phyloP scores from a whole-genome alignment of 1,284 basidiomycete species.

The Butyriboletus pseudospeciosus region DNA sequence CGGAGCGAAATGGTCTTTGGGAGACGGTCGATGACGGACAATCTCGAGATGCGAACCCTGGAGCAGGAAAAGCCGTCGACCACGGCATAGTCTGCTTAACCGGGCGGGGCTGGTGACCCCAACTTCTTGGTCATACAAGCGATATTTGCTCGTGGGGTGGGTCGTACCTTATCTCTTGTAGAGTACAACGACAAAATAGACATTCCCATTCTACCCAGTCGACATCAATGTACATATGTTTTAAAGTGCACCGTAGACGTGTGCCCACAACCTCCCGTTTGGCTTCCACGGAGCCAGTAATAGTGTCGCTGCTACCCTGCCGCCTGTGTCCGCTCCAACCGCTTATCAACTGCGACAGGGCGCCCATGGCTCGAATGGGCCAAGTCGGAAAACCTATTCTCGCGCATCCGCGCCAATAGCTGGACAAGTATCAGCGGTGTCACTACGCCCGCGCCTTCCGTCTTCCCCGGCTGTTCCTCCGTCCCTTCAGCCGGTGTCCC shows the following conservation, averaged over 20 bases:
- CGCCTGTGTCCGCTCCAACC: conserved; percentile 63
- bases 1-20: conserved; percentile 9
- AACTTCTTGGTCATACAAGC: no score
- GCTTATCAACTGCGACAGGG: conserved; percentile 57
- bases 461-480: conserved; percentile 11
- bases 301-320: conserved; percentile 37
- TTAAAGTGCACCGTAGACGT: not conserved
- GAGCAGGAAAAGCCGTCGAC: not conserved
- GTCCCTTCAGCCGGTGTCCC: conserved; percentile 20
- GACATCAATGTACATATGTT: not conserved
- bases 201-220: not conserved
- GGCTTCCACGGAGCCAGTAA: not conserved
- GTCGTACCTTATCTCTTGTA: not conserved
- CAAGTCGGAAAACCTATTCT: conserved; percentile 58
- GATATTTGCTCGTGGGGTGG: not conserved
- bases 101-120: not conserved
- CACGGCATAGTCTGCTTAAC: not conserved
- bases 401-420: conserved; percentile 65
- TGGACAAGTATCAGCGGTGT: conserved; percentile 53
- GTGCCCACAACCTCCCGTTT: not conserved
- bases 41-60: conserved; percentile 5
- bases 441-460: conserved; percentile 30
- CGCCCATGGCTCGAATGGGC: conserved; percentile 49
- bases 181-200: not conserved
- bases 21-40: conserved; percentile 1